Percentiles rank a stretch among this genome's conserved stretches.
Evolutionary conservation across 352 stramenopile species (phyloP).

Genomic region (Phytophthora kernoviae): DNA sequence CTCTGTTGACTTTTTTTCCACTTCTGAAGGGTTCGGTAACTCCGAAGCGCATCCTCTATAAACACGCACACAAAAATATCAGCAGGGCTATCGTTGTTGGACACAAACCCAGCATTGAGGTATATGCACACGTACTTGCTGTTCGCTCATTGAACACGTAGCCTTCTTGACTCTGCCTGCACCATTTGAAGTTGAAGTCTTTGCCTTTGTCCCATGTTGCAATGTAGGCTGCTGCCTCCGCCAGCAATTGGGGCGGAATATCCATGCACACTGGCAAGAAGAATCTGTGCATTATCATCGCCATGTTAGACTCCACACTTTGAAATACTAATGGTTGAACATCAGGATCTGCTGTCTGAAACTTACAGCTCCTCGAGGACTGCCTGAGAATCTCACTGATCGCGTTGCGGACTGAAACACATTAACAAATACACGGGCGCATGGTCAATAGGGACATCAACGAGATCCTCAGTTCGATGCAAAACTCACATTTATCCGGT

Average conservation of each 20-base stretch:
- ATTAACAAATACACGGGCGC: constrained; percentile 4
- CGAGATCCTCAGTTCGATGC: background rate
- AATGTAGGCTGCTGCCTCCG: constrained; percentile 80
- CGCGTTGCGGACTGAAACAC: constrained; percentile 46
- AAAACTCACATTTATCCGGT: constrained; percentile 68
- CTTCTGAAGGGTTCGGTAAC: constrained; percentile 56
- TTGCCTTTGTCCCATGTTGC: constrained; percentile 72
- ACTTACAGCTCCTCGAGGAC: constrained; percentile 78
- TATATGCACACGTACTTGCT: constrained; percentile 56
- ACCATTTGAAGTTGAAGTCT: constrained; percentile 86
- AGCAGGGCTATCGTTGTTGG: background rate
- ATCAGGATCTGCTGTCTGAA: background rate
- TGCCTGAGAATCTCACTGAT: constrained; percentile 56
- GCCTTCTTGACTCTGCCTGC: constrained; percentile 50
- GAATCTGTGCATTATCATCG: constrained; percentile 40
- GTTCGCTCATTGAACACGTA: constrained; percentile 63
- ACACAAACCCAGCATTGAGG: background rate
- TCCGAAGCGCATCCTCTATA: constrained; percentile 68
- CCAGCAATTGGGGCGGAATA: constrained; percentile 58
- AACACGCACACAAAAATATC: background rate
- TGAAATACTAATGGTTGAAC: no score
- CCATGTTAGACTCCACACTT: constrained; percentile 1
- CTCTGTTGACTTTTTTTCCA: constrained; percentile 74
- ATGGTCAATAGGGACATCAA: background rate
- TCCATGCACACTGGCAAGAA: constrained; percentile 69